Evolutionary conservation across 176 grass and related monocot species (phyloP), one percentile per base, ranked within the genome.

Genomic region (Dactylis glomerata): DNA sequence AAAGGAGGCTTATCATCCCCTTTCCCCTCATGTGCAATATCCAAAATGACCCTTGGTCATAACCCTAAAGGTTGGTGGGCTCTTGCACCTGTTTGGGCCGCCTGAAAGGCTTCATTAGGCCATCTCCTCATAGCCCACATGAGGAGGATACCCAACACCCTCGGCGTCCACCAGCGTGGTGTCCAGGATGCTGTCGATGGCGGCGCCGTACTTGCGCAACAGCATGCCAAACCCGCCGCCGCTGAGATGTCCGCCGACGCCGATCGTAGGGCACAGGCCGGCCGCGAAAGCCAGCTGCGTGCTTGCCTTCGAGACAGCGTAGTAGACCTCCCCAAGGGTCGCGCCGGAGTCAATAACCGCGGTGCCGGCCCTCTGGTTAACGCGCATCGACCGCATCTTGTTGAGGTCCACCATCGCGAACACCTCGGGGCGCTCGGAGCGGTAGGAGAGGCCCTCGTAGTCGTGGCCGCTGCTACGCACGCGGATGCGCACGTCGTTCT

Each of bases 381-480:
- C 70, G 14, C 32, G 57, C 15, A 93, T 63, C 12, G 71, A 5
- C 17, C 82, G 86, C 58, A 91, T 20, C 36, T 56, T 80, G 1
- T 68, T 51, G 9, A 93, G 56, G 78, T 93, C 85, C 5, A 91
- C 51, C 38, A 93, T 56, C 10, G 83, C 74, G 62, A 93, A 93
- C 59, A 1, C 8, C 69, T 88, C 79, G 5, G 59, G 1, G 1
- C 78, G 50, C 54, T 34, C 69, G 1, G 91, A 85, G 3, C 88
- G 50, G 87, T 84, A 93, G 1, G 94, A 97, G 6, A 97, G 78
- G 47, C 93, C 93, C 77, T 96, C 91, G 67, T 89, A 96, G 62
- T 96, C 93, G 41, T 96, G 93, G 1, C 94, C 91, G 26, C 91
- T 89, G 54, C 94, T 97, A 32, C 91, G 67, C 45, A 93, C 87